Base-by-base conservation (phyloP, 2,329 filamentous ascomycete species). In the Venturia carpophila region DNA sequence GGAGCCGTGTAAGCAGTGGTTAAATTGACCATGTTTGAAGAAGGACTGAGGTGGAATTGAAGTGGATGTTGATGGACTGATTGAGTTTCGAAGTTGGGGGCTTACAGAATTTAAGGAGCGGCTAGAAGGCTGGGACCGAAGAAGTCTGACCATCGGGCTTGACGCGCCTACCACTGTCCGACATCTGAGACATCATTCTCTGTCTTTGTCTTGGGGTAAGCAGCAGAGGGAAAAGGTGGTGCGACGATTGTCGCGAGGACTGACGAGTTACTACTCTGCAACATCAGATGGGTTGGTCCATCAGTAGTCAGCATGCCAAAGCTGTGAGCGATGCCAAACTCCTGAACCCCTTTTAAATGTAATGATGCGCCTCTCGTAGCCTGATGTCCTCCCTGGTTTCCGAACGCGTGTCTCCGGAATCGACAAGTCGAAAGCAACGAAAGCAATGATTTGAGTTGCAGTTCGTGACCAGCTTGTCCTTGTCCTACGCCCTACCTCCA, bases 1-100 rank as follows among this genome's bases (percentile, higher is more conserved):
- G 70, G 70, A 41, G 75, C 70, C n/a, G 77, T 79, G 69, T 78
- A 77, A 30, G 78, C 74, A 68, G 75, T 70, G 71, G 79, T 70
- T 68, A 79, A 67, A 60, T 66, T 70, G 52, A 58, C 52, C 52
- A 58, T 58, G 30, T n/a, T 58, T 58, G 30, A 19, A 58, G 4
- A 41, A 11, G 3, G 2, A 15, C 2, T 11, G 4, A 19, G 27
- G 19, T 15, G 9, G 21, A n/a, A 1, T 37, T 21, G 52, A 39
- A 37, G 52, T 58, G 30, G 30, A 58, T 2, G 15, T 37, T 58
- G 52, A 24, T 7, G 19, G 15, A 58, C 7, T 2, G 27, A 37
- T 58, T 58, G 19, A n/a, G 27, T 34, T 55, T 55, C 27, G 11
- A 34, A 19, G 27, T 55, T 24, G 24, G 49, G 49, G 24, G 24